Conservation (phyloP, 371 early-diverging fungal genomes). For the Apophysomyces trapeziformis region DNA sequence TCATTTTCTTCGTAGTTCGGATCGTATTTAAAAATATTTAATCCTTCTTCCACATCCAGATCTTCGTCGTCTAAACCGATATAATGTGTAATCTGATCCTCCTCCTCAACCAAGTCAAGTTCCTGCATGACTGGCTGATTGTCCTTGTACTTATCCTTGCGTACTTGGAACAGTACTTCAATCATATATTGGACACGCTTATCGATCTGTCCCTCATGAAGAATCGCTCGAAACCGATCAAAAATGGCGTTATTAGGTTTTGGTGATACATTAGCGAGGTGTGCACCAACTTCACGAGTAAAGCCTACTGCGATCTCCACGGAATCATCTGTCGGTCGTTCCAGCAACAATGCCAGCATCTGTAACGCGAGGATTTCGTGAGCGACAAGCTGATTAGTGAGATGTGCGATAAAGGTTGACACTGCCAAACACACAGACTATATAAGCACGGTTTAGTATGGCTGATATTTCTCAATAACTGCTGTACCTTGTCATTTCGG, state of each 20-base stretch:
- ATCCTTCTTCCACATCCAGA: conserved; percentile 75
- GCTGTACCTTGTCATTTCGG: conserved; percentile 84
- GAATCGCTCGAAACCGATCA: conserved; percentile 90
- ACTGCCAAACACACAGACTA: conserved; percentile 78
- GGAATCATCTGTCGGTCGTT: conserved; percentile 95
- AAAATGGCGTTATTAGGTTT: conserved; percentile 87
- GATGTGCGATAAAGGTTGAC: conserved; percentile 90
- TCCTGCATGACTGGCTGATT: conserved; percentile 75
- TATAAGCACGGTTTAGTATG: background rate
- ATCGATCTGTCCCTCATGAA: conserved; percentile 94
- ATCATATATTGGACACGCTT: conserved; percentile 97
- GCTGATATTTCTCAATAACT: background rate
- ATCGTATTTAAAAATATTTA: conserved; percentile 89
- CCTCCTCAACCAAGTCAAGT: conserved; percentile 95
- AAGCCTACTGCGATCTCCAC: conserved; percentile 98
- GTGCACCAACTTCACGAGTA: conserved; percentile 90
- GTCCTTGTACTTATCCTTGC: conserved; percentile 94
- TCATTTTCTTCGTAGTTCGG: conserved; percentile 85
- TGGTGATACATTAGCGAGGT: conserved; percentile 79
- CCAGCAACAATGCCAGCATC: conserved; percentile 83
- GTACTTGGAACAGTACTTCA: conserved; percentile 94
- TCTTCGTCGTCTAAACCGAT: conserved; percentile 90
- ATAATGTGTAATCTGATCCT: conserved; percentile 94
- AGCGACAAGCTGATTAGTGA: conserved; percentile 90
- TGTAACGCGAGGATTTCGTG: conserved; percentile 92